These are phyloP conservation scores for Aspergillus brasiliensis DNA, from an alignment of 2,329 filamentous ascomycete species.

Conservation along the genomic window DNA sequence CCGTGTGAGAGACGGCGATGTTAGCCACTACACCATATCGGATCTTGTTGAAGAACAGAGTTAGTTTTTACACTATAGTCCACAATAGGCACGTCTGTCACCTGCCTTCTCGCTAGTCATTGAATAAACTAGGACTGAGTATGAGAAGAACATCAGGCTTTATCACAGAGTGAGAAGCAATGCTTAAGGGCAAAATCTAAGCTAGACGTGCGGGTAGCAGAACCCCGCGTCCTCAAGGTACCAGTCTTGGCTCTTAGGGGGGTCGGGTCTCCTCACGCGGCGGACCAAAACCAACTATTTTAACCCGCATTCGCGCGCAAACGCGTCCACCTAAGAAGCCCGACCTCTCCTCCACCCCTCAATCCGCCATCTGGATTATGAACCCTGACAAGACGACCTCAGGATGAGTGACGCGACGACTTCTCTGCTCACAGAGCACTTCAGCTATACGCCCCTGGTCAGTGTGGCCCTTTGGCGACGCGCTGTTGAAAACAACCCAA, in stretches of 20 bases:
- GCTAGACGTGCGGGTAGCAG: too few relatives aligned
- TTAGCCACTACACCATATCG: slow-evolving; percentile 28
- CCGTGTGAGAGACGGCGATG: slow-evolving; percentile 27
- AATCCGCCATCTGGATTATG: slow-evolving; percentile 10
- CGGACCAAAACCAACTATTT: neutral
- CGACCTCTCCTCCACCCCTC: neutral
- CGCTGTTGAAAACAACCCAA: neutral
- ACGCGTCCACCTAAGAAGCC: slow-evolving; percentile 18
- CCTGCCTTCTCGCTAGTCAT: neutral
- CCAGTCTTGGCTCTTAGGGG: slow-evolving; percentile 7
- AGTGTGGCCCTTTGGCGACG: slow-evolving; percentile 37
- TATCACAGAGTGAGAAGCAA: neutral
- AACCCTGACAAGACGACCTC: slow-evolving; percentile 15
- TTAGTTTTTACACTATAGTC: neutral
- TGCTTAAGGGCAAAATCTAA: too few relatives aligned
- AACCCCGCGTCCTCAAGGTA: neutral
- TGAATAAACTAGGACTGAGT: neutral
- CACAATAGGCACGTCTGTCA: neutral
- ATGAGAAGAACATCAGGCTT: neutral
- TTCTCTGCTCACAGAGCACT: slow-evolving; percentile 86
- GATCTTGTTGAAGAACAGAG: neutral
- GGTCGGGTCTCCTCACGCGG: slow-evolving; percentile 9
- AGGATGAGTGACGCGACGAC: slow-evolving; percentile 49
- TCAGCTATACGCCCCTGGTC: slow-evolving; percentile 90
- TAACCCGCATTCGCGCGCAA: slow-evolving; percentile 16